phyloP scores from a whole-genome alignment of 1,139 yeast genomes.

The Hyphopichia buzzinii region DNA sequence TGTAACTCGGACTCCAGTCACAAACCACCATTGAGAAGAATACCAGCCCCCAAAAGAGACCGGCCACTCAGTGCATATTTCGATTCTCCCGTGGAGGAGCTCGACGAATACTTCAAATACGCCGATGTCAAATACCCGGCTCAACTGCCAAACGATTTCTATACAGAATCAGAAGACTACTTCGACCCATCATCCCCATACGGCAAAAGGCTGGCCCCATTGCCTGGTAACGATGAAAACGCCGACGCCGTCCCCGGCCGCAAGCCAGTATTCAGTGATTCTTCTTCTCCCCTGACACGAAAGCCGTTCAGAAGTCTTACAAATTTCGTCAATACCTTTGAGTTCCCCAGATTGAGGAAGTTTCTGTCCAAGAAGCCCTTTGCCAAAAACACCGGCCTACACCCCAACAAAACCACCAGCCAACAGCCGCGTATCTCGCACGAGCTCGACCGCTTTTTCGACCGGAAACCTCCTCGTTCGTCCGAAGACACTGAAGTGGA shows the following conservation, averaged over 20 bases:
- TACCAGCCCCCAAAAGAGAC: conserved; percentile 9
- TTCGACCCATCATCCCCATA: not conserved
- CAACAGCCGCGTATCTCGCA: not conserved
- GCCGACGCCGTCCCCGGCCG: not conserved
- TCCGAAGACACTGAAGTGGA: conserved; percentile 4
- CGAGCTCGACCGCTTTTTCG: conserved; percentile 5
- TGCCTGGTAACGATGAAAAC: not conserved
- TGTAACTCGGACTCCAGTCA: not conserved
- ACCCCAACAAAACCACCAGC: conserved; percentile 13
- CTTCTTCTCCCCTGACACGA: conserved; percentile 18
- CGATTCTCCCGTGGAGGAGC: conserved; percentile 8
- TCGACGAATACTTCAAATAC: conserved; percentile 3
- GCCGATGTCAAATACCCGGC: not conserved
- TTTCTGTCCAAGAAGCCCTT: conserved; percentile 16
- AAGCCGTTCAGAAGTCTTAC: conserved; percentile 27
- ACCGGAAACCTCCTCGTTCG: conserved; percentile 1
- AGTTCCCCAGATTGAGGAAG: conserved; percentile 21
- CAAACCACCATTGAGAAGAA: not conserved
- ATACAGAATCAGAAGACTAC: not conserved
- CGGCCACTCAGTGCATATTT: conserved; percentile 13
- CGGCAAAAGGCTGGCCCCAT: not conserved
- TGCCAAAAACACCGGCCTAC: conserved; percentile 20
- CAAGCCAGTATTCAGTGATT: not conserved
- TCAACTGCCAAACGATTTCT: not conserved
- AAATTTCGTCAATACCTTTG: conserved; percentile 15